A percentile compares a stretch with the other conserved stretches of the same genome.
Conservation (phyloP, 805 yeast genomes). For the Cyberlindnera mrakii region DNA sequence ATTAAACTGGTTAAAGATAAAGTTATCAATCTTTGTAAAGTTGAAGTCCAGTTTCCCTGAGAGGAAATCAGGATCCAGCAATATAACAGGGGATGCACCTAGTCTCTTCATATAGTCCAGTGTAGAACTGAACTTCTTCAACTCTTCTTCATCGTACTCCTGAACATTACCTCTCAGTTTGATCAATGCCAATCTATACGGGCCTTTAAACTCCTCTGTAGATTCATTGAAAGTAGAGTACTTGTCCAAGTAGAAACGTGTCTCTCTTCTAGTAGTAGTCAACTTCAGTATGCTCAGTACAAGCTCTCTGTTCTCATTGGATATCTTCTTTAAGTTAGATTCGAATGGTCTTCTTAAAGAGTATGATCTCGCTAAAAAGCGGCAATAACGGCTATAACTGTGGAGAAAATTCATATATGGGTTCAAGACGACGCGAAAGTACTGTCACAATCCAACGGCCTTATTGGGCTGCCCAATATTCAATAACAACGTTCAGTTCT, state of each 20-base stretch:
- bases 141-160: slow-evolving; percentile 9
- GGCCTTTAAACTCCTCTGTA: slow-evolving; percentile 5
- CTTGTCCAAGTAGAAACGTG: slow-evolving; percentile 68
- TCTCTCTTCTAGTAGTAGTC: slow-evolving; percentile 92
- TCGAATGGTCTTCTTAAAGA: slow-evolving; percentile 1
- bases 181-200: slow-evolving; percentile 21
- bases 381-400: too few species aligned
- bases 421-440: too few species aligned
- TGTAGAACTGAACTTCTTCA: slow-evolving; percentile 14
- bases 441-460: too few species aligned
- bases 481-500: too few species aligned
- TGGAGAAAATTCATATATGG: too few species aligned
- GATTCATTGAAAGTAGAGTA: slow-evolving; percentile 40
- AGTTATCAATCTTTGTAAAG: slow-evolving; percentile 13
- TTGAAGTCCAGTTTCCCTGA: slow-evolving; percentile 12
- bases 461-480: too few species aligned
- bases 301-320: slow-evolving; percentile 52
- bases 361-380: too few species aligned
- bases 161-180: slow-evolving; percentile 23
- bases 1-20: slow-evolving; percentile 17
- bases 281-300: slow-evolving; percentile 81
- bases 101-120: slow-evolving; percentile 17
- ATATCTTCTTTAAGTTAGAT: slow-evolving; percentile 15
- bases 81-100: slow-evolving; percentile 18
- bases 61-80: slow-evolving; percentile 21